phyloP scores from a whole-genome alignment of 495 filamentous ascomycete genomes.

The Xylaria telfairii region DNA sequence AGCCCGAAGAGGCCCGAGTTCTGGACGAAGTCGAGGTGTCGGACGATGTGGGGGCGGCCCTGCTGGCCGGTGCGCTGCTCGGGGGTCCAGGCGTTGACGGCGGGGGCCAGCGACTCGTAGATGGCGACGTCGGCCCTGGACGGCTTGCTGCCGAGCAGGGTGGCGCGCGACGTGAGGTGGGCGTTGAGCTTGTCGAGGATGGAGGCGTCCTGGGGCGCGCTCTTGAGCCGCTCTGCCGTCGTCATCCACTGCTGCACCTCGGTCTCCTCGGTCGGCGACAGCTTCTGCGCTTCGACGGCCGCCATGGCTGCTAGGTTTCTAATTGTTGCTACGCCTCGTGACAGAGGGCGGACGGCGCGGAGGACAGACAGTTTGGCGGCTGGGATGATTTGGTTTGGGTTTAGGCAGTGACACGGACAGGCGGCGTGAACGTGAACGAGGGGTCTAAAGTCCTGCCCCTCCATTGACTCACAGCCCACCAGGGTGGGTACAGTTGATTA shows the following conservation, averaged over 20 bases:
- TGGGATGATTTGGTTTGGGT: constrained; percentile 12
- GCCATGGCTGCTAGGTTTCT: constrained; percentile 53
- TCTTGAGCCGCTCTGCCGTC: constrained; percentile 71
- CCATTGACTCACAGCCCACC: constrained; percentile 10
- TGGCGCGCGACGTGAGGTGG: constrained; percentile 87
- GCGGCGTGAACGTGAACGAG: constrained; percentile 24
- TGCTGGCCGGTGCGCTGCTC: constrained; percentile 91
- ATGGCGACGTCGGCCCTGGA: constrained; percentile 87
- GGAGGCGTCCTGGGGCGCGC: constrained; percentile 59
- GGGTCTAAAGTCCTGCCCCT: constrained; percentile 17
- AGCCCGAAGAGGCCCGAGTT: constrained; percentile 81
- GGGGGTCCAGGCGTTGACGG: constrained; percentile 78
- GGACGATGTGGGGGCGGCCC: constrained; percentile 89
- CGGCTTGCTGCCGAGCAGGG: constrained; percentile 87
- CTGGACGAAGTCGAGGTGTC: constrained; percentile 92
- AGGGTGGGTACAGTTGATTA: not conserved
- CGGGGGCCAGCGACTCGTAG: constrained; percentile 79
- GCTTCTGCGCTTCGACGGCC: constrained; percentile 72
- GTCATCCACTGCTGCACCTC: constrained; percentile 89
- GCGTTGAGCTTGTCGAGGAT: constrained; percentile 79
- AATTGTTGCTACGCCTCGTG: constrained; percentile 47
- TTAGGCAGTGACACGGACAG: not conserved
- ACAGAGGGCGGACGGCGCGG: constrained; percentile 50
- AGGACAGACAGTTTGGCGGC: constrained; percentile 57
- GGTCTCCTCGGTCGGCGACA: constrained; percentile 76